phyloP scores from a whole-genome alignment of 352 stramenopile genomes.

The Blastocystis sp. region DNA sequence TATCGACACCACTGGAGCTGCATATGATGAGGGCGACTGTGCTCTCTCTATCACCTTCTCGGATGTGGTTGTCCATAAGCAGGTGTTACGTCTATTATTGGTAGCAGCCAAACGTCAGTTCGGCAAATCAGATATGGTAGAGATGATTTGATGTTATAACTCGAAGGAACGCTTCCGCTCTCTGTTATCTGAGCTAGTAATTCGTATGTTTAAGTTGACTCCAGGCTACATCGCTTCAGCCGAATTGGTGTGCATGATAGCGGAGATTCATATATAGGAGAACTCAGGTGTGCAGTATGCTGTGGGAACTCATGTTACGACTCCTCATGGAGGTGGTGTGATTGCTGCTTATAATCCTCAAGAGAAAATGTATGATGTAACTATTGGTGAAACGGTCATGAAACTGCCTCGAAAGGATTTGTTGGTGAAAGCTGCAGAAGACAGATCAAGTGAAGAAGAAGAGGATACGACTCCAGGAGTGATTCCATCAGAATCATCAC shows the following conservation, averaged over 20 bases:
- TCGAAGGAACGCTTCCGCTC: not conserved
- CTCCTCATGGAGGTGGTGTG: constrained; percentile 2
- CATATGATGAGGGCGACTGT: not conserved
- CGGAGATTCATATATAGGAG: not conserved
- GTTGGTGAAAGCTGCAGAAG: not conserved
- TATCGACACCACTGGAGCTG: not conserved
- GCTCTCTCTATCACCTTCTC: constrained; percentile 1
- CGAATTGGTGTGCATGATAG: not conserved
- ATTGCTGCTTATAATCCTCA: constrained; percentile 9
- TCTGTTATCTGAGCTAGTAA: not conserved
- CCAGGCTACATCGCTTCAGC: constrained; percentile 13
- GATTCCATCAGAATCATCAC: not conserved
- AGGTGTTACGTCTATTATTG: constrained; percentile 10
- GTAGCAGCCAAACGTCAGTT: constrained; percentile 23
- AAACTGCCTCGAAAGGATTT: constrained; percentile 19
- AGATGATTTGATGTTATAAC: not conserved
- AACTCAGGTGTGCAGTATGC: constrained; percentile 50
- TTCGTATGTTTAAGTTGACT: not conserved
- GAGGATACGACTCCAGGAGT: not conserved
- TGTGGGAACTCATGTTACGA: not conserved
- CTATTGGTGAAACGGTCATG: not conserved
- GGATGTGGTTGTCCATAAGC: constrained; percentile 18
- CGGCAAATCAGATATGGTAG: not conserved
- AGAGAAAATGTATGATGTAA: constrained; percentile 18
- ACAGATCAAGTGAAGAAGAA: not conserved